Conservation (phyloP, 1,284 basidiomycete genomes). For the Pseudozyma tsukubaensis region DNA sequence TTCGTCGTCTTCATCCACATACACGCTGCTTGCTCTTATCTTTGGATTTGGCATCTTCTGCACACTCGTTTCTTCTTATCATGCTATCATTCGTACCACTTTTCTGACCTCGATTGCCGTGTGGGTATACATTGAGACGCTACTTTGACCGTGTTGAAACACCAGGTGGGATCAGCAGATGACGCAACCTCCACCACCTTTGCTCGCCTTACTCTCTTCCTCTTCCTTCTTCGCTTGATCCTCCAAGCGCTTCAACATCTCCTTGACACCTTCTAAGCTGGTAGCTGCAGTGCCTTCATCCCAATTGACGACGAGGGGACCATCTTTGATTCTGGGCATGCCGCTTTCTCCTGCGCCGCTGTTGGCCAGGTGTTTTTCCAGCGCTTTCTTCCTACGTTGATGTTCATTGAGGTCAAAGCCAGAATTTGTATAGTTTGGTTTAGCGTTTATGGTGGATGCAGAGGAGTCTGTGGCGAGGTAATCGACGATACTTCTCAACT, state of each 20-base stretch:
- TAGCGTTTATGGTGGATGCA: not conserved
- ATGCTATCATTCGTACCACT: not conserved
- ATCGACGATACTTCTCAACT: constrained; percentile 39
- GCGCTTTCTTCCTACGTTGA: constrained; percentile 8
- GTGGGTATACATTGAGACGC: too few species aligned
- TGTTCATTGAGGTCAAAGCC: constrained; percentile 27
- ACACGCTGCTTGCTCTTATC: not conserved
- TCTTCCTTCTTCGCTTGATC: not conserved
- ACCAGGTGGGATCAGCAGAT: constrained; percentile 13
- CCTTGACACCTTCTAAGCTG: constrained; percentile 27
- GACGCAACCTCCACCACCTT: constrained; percentile 6
- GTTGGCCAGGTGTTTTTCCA: constrained; percentile 11
- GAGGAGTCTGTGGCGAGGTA: constrained; percentile 31
- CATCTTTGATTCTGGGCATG: constrained; percentile 44
- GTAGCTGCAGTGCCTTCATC: constrained; percentile 39
- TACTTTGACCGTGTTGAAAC: too few species aligned
- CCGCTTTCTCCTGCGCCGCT: not conserved
- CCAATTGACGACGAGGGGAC: constrained; percentile 48
- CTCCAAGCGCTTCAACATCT: constrained; percentile 24
- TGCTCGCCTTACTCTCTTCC: not conserved
- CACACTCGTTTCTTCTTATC: too few species aligned
- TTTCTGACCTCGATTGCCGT: too few species aligned
- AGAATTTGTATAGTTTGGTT: constrained; percentile 1
- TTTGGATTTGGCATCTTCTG: too few species aligned
- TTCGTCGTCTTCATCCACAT: not conserved